These are phyloP conservation scores for Suillus placidus DNA, from an alignment of 768 basidiomycete species.

Conservation along the genomic window DNA sequence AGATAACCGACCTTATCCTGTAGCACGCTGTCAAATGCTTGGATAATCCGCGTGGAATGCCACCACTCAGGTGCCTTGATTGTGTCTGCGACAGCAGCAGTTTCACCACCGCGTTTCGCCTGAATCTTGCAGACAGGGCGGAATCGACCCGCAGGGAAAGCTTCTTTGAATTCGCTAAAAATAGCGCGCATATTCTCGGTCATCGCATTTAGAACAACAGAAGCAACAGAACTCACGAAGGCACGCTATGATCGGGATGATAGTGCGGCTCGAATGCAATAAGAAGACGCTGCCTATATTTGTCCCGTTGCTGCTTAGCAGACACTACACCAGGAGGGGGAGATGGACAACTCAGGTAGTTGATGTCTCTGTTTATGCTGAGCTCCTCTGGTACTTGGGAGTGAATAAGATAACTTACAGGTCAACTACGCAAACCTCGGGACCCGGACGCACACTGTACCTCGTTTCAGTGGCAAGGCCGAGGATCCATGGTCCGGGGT, in stretches of 20 bases:
- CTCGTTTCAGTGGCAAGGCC: constrained; percentile 86
- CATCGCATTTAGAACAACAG: background rate
- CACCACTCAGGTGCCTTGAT: constrained; percentile 94
- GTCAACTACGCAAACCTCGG: constrained; percentile 88
- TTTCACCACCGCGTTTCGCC: constrained; percentile 78
- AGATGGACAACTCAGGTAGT: constrained; percentile 81
- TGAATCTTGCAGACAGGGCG: constrained; percentile 90
- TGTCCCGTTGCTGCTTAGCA: constrained; percentile 77
- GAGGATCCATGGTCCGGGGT: constrained; percentile 97
- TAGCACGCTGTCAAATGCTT: constrained; percentile 86
- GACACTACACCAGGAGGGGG: constrained; percentile 79
- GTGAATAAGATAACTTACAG: constrained; percentile 52
- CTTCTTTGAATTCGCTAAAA: constrained; percentile 87
- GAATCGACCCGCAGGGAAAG: constrained; percentile 91
- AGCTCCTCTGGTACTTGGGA: background rate
- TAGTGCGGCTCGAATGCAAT: constrained; percentile 84
- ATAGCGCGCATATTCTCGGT: constrained; percentile 14
- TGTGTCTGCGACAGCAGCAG: constrained; percentile 83
- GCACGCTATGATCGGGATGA: constrained; percentile 85
- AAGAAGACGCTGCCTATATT: constrained; percentile 72
- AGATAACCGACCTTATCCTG: constrained; percentile 67
- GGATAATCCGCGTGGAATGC: constrained; percentile 88
- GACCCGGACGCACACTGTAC: constrained; percentile 69
- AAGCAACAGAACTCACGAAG: constrained; percentile 47
- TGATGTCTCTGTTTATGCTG: constrained; percentile 62